These are phyloP conservation scores for Curvularia eragrostidis DNA, from an alignment of 2,329 filamentous ascomycete genomes.

Conservation along the genomic window DNA sequence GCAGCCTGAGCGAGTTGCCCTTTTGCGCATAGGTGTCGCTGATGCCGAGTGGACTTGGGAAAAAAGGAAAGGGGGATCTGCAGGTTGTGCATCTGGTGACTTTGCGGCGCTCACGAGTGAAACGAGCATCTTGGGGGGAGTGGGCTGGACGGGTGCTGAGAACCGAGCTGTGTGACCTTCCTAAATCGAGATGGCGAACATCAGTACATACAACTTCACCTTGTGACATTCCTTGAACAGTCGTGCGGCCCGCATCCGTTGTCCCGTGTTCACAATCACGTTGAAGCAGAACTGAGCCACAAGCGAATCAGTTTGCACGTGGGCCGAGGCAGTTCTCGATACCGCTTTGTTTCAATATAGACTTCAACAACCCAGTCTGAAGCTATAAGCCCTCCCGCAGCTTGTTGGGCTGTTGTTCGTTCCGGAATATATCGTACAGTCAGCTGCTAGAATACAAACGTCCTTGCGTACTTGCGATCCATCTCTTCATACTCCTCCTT, in stretches of 20 bases:
- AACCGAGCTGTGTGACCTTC: constrained; percentile 1
- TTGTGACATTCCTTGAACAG: background rate
- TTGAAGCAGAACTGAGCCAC: no score
- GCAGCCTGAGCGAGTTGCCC: background rate
- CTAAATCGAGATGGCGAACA: background rate
- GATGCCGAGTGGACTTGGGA: background rate
- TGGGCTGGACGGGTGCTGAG: background rate
- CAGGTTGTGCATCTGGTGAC: background rate
- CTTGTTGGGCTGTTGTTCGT: background rate
- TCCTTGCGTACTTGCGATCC: constrained; percentile 45
- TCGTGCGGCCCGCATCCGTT: background rate
- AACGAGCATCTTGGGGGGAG: background rate
- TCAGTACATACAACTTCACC: background rate
- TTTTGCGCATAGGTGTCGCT: background rate
- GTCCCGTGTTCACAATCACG: background rate
- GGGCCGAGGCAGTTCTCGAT: background rate
- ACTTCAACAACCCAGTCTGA: background rate
- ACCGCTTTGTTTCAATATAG: background rate
- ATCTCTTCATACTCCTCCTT: constrained; percentile 46
- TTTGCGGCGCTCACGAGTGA: background rate
- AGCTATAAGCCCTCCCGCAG: background rate
- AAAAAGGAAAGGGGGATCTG: background rate
- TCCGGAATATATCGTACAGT: constrained; percentile 5
- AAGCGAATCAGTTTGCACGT: background rate
- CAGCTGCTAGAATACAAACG: constrained; percentile 42